Evolutionary conservation across 2,329 filamentous ascomycete genomes (phyloP).

Genomic region (Teratosphaeria gauchensis): DNA sequence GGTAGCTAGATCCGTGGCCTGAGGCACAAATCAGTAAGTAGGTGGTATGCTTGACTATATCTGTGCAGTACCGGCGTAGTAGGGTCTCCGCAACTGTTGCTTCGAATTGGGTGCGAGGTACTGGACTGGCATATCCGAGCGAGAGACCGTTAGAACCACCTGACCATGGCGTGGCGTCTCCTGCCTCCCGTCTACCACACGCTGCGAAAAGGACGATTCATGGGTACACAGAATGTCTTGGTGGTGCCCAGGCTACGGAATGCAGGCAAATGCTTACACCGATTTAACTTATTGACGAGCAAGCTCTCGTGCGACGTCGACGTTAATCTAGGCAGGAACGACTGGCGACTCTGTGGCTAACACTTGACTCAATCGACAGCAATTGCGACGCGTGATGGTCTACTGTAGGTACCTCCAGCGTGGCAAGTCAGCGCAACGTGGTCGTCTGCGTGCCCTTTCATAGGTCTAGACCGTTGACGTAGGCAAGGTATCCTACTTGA

Average conservation of each 20-base stretch:
- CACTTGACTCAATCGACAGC: not conserved
- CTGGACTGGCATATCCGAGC: slow-evolving; percentile 3
- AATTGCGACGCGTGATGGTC: not conserved
- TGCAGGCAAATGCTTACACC: not conserved
- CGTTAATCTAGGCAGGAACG: not conserved
- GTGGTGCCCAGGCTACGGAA: not conserved
- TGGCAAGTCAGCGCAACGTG: not conserved
- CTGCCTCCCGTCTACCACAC: not conserved
- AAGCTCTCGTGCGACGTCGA: not conserved
- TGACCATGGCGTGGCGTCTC: not conserved
- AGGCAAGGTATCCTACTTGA: not conserved
- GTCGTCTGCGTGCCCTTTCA: not conserved
- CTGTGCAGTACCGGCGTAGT: slow-evolving; percentile 4
- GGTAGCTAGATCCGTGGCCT: slow-evolving; percentile 18
- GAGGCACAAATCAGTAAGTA: slow-evolving; percentile 6
- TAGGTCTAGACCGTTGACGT: not conserved
- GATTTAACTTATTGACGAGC: not conserved
- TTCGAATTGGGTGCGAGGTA: not conserved
- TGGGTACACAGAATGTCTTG: not conserved
- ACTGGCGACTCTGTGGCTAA: not conserved
- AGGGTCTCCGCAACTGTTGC: slow-evolving; percentile 5
- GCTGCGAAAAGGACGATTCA: not conserved
- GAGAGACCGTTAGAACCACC: not conserved
- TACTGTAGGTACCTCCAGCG: too few relatives aligned
- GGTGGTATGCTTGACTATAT: not conserved